Conservation (phyloP, 768 basidiomycete species). For the Auriscalpium vulgare region DNA sequence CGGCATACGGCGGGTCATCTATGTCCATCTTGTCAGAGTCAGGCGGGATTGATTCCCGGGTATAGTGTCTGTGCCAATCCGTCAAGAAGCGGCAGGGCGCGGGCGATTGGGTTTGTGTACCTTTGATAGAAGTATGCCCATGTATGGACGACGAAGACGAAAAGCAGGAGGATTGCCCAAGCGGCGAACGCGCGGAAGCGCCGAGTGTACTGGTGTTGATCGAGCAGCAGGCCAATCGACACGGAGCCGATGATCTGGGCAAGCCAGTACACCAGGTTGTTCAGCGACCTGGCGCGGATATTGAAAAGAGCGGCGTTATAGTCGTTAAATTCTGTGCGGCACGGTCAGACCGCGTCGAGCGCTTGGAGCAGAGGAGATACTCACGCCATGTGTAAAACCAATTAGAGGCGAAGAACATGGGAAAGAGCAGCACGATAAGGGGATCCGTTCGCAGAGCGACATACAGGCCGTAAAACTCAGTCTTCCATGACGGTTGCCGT, state of each 20-base stretch:
- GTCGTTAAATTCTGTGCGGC: constrained; percentile 59
- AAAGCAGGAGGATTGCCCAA: constrained; percentile 51
- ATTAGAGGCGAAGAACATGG: constrained; percentile 80
- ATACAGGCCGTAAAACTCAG: constrained; percentile 64
- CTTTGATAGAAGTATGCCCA: constrained; percentile 77
- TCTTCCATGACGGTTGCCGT: constrained; percentile 70
- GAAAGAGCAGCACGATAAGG: constrained; percentile 66
- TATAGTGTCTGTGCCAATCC: constrained; percentile 41
- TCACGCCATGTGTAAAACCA: constrained; percentile 85
- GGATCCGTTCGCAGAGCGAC: constrained; percentile 64
- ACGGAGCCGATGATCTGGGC: constrained; percentile 72
- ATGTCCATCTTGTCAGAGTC: constrained; percentile 50
- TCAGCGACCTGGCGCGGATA: constrained; percentile 69
- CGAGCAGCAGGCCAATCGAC: constrained; percentile 61
- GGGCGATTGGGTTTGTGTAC: constrained; percentile 27
- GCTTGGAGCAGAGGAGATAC: constrained; percentile 15
- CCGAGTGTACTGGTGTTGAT: constrained; percentile 45
- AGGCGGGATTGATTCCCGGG: constrained; percentile 39
- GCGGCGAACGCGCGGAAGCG: constrained; percentile 65
- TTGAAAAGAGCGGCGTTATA: constrained; percentile 77
- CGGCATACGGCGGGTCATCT: constrained; percentile 43
- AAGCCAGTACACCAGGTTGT: constrained; percentile 75
- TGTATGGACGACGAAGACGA: constrained; percentile 62
- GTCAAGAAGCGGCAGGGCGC: neutral
- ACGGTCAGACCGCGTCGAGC: neutral